Conservation (phyloP, 2,329 filamentous ascomycete species). For the Colletotrichum lini region DNA sequence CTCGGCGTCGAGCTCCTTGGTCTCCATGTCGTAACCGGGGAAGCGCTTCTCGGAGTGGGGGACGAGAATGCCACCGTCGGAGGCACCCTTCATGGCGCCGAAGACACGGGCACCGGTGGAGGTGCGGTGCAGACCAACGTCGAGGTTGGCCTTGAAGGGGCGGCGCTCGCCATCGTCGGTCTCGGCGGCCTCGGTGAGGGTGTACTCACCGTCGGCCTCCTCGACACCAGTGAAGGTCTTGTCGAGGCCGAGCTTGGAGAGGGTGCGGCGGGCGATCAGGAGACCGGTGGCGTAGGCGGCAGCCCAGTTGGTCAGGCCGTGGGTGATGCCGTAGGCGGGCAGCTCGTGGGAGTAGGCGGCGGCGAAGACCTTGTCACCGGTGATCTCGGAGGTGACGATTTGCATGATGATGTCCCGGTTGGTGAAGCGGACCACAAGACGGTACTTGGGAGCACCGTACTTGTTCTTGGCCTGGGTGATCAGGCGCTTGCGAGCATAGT, state of each 20-base stretch:
- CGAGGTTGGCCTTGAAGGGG: constrained; percentile 99
- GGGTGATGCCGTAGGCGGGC: constrained; percentile 95
- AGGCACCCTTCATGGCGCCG: constrained; percentile 99
- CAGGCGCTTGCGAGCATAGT: constrained; percentile 99
- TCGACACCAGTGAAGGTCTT: constrained; percentile 95
- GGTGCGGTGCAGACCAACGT: constrained; percentile 97
- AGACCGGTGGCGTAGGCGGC: constrained; percentile 97
- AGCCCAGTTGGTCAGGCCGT: constrained; percentile 99
- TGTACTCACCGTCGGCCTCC: constrained; percentile 97
- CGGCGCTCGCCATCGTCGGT: constrained; percentile 92
- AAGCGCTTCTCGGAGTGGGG: constrained; percentile 99
- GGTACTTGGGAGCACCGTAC: constrained; percentile 99
- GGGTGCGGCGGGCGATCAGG: constrained; percentile 94
- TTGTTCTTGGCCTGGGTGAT: constrained; percentile 99
- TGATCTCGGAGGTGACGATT: constrained; percentile 96
- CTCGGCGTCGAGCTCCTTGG: constrained; percentile 97
- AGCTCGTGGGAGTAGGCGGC: constrained; percentile 98
- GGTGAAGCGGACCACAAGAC: constrained; percentile 98
- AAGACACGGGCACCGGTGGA: constrained; percentile 99
- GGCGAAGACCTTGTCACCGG: constrained; percentile 96
- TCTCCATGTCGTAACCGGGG: constrained; percentile 97
- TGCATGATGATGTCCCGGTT: constrained; percentile 99
- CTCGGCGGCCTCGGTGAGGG: constrained; percentile 94
- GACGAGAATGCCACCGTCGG: constrained; percentile 95
- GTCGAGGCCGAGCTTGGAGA: constrained; percentile 97